Percentiles rank a stretch among this genome's conserved stretches.
These are phyloP conservation scores for Alloteropsis semialata DNA, from an alignment of 176 grass and related monocot genomes.

Conservation along the genomic window DNA sequence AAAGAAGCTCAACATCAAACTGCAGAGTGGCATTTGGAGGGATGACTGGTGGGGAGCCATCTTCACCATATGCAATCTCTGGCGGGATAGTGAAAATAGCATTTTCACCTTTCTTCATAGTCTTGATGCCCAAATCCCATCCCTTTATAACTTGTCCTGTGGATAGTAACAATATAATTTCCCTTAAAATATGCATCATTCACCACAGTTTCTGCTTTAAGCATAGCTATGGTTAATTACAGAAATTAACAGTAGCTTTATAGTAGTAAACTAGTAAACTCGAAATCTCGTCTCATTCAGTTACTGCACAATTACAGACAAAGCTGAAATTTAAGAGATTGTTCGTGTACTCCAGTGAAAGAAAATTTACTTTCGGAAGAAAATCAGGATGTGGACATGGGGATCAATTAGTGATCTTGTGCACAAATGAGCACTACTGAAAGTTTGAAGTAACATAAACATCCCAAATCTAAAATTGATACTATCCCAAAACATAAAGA, in stretches of 20 bases:
- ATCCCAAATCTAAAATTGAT: neutral
- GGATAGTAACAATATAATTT: neutral
- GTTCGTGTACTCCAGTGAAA: too few relatives aligned
- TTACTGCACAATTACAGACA: neutral
- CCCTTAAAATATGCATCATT: neutral
- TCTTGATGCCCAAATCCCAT: conserved; percentile 92
- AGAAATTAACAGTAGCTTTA: neutral
- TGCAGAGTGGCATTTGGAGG: conserved; percentile 71
- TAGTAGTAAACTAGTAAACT: neutral
- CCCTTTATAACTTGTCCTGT: conserved; percentile 87
- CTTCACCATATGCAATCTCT: conserved; percentile 76
- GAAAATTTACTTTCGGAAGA: neutral
- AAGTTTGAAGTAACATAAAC: neutral
- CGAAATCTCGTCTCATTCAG: neutral
- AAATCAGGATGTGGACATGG: neutral
- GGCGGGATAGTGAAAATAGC: conserved; percentile 81
- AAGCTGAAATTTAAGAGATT: neutral
- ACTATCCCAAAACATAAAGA: neutral
- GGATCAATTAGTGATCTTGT: neutral
- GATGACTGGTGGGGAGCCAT: conserved; percentile 71
- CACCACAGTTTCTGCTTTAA: neutral
- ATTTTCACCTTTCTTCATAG: conserved; percentile 91
- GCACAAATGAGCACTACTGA: neutral
- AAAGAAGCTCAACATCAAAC: conserved; percentile 84
- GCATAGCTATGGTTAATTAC: neutral